A percentile compares a stretch with the other conserved stretches of the same genome.
These are phyloP conservation scores for Mycena sp. DNA, from an alignment of 1,284 basidiomycete genomes.

Conservation along the genomic window DNA sequence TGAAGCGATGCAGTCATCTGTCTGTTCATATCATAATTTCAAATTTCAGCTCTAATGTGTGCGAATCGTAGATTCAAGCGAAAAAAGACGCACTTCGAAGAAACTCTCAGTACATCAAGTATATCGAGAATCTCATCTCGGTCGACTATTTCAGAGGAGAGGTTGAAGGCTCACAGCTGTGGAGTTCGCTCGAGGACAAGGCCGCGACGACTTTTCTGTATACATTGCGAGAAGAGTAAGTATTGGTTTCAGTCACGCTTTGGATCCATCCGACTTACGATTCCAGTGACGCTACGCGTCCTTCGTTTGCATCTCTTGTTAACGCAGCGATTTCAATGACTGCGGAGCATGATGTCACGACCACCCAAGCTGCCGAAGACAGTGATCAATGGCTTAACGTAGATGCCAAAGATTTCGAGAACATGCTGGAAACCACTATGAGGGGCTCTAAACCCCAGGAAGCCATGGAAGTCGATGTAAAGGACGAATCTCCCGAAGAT, in stretches of 20 bases:
- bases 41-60: neutral
- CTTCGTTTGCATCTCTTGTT: conserved; percentile 79
- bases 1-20: conserved; percentile 56
- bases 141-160: conserved; percentile 83
- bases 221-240: conserved; percentile 73
- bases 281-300: conserved; percentile 64
- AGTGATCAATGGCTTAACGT: conserved; percentile 80
- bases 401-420: conserved; percentile 71
- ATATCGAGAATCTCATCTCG: conserved; percentile 69
- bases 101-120: conserved; percentile 72
- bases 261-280: conserved; percentile 13
- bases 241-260: conserved; percentile 18
- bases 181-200: conserved; percentile 77
- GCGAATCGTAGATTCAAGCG: conserved; percentile 58
- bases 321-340: conserved; percentile 66
- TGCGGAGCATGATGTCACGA: conserved; percentile 34
- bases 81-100: conserved; percentile 71
- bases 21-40: conserved; percentile 42
- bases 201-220: conserved; percentile 76
- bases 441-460: conserved; percentile 39
- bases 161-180: conserved; percentile 77
- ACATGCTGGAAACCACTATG: conserved; percentile 59
- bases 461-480: conserved; percentile 59
- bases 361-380: conserved; percentile 59
- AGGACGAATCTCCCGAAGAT: conserved; percentile 55